phyloP scores from a whole-genome alignment of 2,329 filamentous ascomycete genomes.

The Chaetomium sp. region DNA sequence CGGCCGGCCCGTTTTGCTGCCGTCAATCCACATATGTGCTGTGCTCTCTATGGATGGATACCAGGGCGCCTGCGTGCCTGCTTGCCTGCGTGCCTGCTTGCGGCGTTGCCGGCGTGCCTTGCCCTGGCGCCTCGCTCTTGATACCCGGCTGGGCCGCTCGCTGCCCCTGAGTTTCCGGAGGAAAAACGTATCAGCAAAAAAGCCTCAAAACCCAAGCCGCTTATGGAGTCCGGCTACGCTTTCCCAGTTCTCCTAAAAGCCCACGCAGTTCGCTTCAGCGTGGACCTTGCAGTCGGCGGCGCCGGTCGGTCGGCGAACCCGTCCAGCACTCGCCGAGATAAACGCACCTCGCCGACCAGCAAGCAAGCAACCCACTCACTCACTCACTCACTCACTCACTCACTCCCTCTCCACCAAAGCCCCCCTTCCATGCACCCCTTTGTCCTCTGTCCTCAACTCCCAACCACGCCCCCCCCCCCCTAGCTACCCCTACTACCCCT shows the following conservation, averaged over 20 bases:
- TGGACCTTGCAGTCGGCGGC: conserved; percentile 5
- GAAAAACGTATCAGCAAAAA: background rate
- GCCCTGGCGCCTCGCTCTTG: background rate
- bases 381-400: no score
- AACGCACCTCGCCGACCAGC: background rate
- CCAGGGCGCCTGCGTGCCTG: background rate
- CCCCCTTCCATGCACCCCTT: background rate
- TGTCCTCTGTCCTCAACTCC: no score
- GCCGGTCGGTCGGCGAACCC: background rate
- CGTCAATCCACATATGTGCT: background rate
- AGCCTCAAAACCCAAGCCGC: background rate
- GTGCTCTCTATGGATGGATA: background rate
- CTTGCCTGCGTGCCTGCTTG: background rate
- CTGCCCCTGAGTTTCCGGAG: background rate
- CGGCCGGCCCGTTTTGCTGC: background rate
- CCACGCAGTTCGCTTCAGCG: conserved; percentile 22
- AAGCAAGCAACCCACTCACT: background rate
- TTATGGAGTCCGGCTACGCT: background rate
- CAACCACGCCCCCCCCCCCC: no score
- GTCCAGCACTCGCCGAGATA: conserved; percentile 1
- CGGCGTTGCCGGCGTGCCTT: background rate
- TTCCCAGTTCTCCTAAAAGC: background rate
- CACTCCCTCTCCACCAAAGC: background rate
- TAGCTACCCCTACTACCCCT: background rate
- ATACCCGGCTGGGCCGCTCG: conserved; percentile 9